Base-by-base conservation (phyloP, 371 early-diverging fungal species). In the Apophysomyces elegans region DNA sequence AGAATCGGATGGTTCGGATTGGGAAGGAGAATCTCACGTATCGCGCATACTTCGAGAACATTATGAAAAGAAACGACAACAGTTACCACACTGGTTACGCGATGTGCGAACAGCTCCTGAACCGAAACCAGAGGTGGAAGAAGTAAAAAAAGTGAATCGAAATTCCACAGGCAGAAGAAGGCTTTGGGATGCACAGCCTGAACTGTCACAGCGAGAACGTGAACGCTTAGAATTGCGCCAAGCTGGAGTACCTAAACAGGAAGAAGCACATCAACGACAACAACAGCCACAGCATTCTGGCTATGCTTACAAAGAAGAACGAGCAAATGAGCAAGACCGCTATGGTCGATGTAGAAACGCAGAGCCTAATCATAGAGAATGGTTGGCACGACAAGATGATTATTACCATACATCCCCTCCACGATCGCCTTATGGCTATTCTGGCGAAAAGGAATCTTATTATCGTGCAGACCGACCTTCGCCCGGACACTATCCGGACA, bases 1-100 rank as follows among this genome's bases (percentile, higher is more conserved):
- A 87, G 84, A 84, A 43, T 85, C 85, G n/a, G 86, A 87, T 60
- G 79, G 76, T 39, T 81, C 80, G 6, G 85, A 82, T 35, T 71
- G 76, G 67, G 85, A 87, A 71, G 85, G 83, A 36, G 88, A 87
- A 66, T 67, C 85, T 1, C 86, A 87, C 64, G 77, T 87, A 21
- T 66, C 79, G 7, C 74, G 86, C 16, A 59, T 84, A 21, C 73
- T 87, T 13, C 70, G 84, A 12, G 86, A 85, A 64, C 73, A 81
- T 58, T 70, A 75, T 61, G 79, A 83, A 54, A 76, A 81, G 58
- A 82, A 82, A 61, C 77, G 66, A 16, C 47, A 41, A 14, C 64
- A 67, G 2, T 56, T 75, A n/a, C 75, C 78, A 6, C 43, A 58
- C 46, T 78, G 68, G 65, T 44, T 81, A 37, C 65, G 70, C 21